Percentiles rank a stretch among this genome's conserved stretches.
Conservation (phyloP, 768 basidiomycete genomes). For the Mycena rosella region DNA sequence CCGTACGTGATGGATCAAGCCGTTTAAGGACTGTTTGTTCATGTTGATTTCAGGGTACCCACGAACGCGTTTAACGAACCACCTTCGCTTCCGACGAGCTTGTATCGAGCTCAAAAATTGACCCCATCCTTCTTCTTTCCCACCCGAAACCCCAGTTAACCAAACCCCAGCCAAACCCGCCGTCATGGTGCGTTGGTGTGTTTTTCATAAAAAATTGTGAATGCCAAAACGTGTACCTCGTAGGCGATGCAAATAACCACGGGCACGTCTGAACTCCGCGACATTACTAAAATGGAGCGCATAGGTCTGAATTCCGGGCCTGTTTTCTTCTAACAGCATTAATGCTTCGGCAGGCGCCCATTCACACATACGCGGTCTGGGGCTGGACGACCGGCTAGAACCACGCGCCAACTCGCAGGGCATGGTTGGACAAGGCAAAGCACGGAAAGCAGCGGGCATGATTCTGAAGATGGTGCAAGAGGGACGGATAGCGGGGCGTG, state of each 20-base stretch:
- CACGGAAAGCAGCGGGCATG: constrained; percentile 97
- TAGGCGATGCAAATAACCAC: constrained; percentile 82
- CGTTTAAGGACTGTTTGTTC: too few species aligned
- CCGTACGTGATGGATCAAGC: too few species aligned
- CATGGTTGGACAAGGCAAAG: constrained; percentile 97
- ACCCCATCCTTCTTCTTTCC: neutral
- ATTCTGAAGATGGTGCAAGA: constrained; percentile 99
- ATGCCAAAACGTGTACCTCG: too few species aligned
- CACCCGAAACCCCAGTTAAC: neutral
- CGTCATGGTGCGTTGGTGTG: constrained; percentile 16
- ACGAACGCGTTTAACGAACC: too few species aligned
- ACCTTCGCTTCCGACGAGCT: too few species aligned
- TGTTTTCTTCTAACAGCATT: neutral
- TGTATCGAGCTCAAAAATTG: too few species aligned
- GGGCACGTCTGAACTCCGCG: constrained; percentile 83
- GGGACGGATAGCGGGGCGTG: constrained; percentile 93
- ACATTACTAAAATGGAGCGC: constrained; percentile 94
- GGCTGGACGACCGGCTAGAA: constrained; percentile 92
- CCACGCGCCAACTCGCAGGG: constrained; percentile 92
- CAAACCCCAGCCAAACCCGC: neutral
- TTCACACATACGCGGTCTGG: constrained; percentile 96
- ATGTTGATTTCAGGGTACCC: too few species aligned
- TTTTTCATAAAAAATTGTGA: neutral
- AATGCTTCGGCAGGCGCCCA: constrained; percentile 73
- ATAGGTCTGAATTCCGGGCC: constrained; percentile 66